Evolutionary conservation across 2,329 filamentous ascomycete genomes (phyloP).

Genomic region (Madurella mycetomatis): DNA sequence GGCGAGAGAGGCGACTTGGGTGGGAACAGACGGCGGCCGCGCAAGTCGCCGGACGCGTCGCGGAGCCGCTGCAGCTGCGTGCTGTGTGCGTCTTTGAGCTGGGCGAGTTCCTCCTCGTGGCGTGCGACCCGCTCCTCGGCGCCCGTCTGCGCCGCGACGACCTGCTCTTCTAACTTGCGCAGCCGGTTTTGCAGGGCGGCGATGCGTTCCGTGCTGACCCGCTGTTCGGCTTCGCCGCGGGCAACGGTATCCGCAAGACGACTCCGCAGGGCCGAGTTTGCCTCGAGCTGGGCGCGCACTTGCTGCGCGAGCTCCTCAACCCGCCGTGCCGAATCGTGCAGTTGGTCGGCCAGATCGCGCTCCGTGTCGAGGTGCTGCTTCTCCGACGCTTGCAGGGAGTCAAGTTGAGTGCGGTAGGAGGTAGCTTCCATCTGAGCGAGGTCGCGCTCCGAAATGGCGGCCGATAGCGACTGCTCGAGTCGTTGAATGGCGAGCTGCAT

Average conservation of each 20-base stretch:
- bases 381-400: conserved; percentile 53
- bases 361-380: conserved; percentile 55
- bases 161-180: conserved; percentile 75
- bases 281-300: conserved; percentile 74
- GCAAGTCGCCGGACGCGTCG: conserved; percentile 37
- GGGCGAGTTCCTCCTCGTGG: conserved; percentile 80
- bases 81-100: conserved; percentile 72
- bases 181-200: conserved; percentile 77
- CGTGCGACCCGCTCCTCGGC: conserved; percentile 78
- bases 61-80: conserved; percentile 72
- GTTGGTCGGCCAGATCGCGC: conserved; percentile 61
- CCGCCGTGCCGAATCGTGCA: conserved; percentile 67
- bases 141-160: conserved; percentile 75
- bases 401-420: conserved; percentile 58
- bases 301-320: conserved; percentile 76
- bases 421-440: conserved; percentile 63
- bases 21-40: conserved; percentile 47
- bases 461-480: conserved; percentile 63
- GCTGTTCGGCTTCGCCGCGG: conserved; percentile 80
- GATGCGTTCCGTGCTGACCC: conserved; percentile 74
- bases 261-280: conserved; percentile 68
- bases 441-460: conserved; percentile 68
- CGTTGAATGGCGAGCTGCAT: conserved; percentile 59
- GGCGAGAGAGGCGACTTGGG: conserved; percentile 60
- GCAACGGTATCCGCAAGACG: conserved; percentile 75